Base-by-base conservation (phyloP, 345 rosid genomes). In the Gossypium arboreum region DNA sequence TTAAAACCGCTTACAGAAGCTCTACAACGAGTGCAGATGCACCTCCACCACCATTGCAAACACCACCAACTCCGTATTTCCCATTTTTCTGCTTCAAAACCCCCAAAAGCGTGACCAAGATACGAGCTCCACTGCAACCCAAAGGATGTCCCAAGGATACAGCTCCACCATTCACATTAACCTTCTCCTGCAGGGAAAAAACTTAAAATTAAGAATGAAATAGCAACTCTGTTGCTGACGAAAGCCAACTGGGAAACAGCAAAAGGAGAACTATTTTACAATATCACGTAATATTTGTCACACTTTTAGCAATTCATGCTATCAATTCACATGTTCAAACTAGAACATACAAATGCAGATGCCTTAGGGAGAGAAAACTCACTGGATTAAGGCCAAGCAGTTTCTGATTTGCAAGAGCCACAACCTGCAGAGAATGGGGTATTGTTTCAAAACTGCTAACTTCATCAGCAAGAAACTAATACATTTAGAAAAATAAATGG, bases 91-190 rank as follows among this genome's bases (percentile, higher is more conserved):
- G 87, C 89, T 69, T 93, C 79, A 95, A 81, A 65, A 93, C 92
- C 88, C 99, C 99, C 82, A 95, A 87, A 75, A 95, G 96, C 58
- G 99, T 88, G 84, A 92, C 84, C 83, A 95, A 77, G 74, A 95
- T 91, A 71, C 99, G 97, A 48, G 98, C 99, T 18, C 98, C 99
- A 41, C 99, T 95, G 90, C 99, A 95, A 54, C 99, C 99, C 72
- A 93, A 83, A 75, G 99, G 99, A 80, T 95, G 97, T 65, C 99
- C 99, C 83, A 95, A 83, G 1, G 99, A 83, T 71, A 93, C 97
- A 62, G 98, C 99, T 76, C 99, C 99, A 66, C 99, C 99, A 4
- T 93, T 90, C 29, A 89, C 97, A 59, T 95, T 95, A 59, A 87
- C 86, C 77, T 88, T 93, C 74, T 95, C 97, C 99, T 93, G 87